A percentile compares a stretch with the other conserved stretches of the same genome.
These are phyloP conservation scores for Lobosporangium transversale DNA, from an alignment of 192 early-diverging fungal species.

Conservation along the genomic window DNA sequence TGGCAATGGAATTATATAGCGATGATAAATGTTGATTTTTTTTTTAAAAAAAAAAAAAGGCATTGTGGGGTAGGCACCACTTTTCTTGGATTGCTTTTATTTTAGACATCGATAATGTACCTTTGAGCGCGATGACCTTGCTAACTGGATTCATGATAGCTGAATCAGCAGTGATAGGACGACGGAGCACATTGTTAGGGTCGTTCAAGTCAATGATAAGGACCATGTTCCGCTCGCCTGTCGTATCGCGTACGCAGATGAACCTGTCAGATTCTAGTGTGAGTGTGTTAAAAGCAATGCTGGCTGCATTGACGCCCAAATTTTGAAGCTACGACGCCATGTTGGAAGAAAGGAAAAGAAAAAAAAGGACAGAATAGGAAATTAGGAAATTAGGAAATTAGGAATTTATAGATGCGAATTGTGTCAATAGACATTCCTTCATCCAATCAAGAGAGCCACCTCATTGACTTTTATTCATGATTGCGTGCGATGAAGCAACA, in stretches of 20 bases:
- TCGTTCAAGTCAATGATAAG: constrained; percentile 95
- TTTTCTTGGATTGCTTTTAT: too few species aligned
- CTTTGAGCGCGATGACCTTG: constrained; percentile 96
- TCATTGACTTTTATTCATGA: not conserved
- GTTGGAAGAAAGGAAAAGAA: not conserved
- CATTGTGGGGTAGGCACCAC: too few species aligned
- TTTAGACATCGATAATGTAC: too few species aligned
- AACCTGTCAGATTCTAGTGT: constrained; percentile 98
- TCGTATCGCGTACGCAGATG: constrained; percentile 92
- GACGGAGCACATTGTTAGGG: constrained; percentile 79
- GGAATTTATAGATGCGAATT: too few species aligned
- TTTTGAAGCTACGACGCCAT: constrained; percentile 76
- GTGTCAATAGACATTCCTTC: too few species aligned
- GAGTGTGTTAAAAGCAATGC: constrained; percentile 96
- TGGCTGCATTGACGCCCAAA: constrained; percentile 89
- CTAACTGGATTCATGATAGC: constrained; percentile 97
- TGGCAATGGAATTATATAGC: too few species aligned
- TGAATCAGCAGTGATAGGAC: constrained; percentile 97
- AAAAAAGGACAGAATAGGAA: not conserved
- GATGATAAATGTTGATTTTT: too few species aligned
- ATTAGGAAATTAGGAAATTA: not conserved
- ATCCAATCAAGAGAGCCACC: not conserved
- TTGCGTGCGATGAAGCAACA: not conserved
- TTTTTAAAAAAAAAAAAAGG: too few species aligned
- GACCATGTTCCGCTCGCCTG: constrained; percentile 80